Percentiles rank a stretch among this genome's conserved stretches.
phyloP scores from a whole-genome alignment of 306 rosid genomes.

The Arachis hypogaea region DNA sequence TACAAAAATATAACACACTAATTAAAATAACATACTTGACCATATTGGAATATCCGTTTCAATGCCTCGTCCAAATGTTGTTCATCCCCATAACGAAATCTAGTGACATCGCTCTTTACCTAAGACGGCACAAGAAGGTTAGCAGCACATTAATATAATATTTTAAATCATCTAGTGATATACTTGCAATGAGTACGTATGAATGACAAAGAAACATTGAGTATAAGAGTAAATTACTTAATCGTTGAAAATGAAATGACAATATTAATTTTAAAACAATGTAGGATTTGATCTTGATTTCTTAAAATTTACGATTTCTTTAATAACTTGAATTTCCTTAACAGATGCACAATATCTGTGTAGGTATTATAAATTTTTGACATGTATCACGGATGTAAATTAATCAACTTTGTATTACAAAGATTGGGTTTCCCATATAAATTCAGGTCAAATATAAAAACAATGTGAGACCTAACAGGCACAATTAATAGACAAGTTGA shows the following conservation, averaged over 20 bases:
- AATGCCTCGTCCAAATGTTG: conserved; percentile 97
- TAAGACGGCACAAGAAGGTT: conserved; percentile 38
- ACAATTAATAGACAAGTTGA: conserved; percentile 9
- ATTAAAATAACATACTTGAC: conserved; percentile 63
- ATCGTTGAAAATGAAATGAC: neutral
- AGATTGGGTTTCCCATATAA: conserved; percentile 21
- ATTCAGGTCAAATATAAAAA: neutral
- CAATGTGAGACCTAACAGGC: conserved; percentile 1
- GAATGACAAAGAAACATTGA: neutral
- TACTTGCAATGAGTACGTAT: neutral
- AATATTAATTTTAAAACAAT: neutral
- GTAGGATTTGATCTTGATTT: too few relatives aligned
- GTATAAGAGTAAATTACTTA: too few relatives aligned
- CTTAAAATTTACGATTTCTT: too few relatives aligned
- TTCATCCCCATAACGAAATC: conserved; percentile 95
- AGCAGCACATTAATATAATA: conserved; percentile 20
- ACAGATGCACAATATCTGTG: too few relatives aligned
- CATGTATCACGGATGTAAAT: too few relatives aligned
- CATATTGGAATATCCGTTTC: conserved; percentile 92
- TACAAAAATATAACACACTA: conserved; percentile 8
- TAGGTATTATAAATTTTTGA: too few relatives aligned
- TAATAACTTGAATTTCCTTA: too few relatives aligned
- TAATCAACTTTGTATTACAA: neutral
- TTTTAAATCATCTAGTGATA: conserved; percentile 10
- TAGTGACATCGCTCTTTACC: conserved; percentile 89